Evolutionary conservation across 495 filamentous ascomycete genomes (phyloP).

Genomic region (Stereocaulon alpinum): DNA sequence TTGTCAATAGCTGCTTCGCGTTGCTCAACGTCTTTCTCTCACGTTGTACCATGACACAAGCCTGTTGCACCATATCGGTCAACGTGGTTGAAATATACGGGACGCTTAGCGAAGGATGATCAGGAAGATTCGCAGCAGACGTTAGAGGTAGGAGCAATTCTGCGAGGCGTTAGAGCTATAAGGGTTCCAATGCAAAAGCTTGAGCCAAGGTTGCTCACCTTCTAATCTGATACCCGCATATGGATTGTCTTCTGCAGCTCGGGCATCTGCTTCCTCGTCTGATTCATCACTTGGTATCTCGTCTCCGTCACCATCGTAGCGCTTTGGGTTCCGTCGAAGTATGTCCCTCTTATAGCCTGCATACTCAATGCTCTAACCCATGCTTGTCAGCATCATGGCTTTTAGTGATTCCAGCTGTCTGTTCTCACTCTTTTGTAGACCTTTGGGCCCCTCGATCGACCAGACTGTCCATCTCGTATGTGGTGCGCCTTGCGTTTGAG

Average conservation of each 20-base stretch:
- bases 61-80: constrained; percentile 63
- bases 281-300: constrained; percentile 70
- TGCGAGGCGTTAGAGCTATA: constrained; percentile 26
- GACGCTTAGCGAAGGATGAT: constrained; percentile 72
- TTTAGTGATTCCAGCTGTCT: not conserved
- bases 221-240: constrained; percentile 75
- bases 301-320: constrained; percentile 78
- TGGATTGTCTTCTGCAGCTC: constrained; percentile 68
- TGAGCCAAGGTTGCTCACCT: constrained; percentile 41
- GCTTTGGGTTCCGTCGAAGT: constrained; percentile 60
- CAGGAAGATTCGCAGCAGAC: constrained; percentile 71
- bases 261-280: constrained; percentile 63
- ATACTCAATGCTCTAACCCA: constrained; percentile 63
- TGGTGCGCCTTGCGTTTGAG: constrained; percentile 72
- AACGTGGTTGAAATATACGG: constrained; percentile 75
- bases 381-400: constrained; percentile 3
- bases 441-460: constrained; percentile 55
- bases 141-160: constrained; percentile 82
- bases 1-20: constrained; percentile 65
- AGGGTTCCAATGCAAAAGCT: not conserved
- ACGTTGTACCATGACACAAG: constrained; percentile 59
- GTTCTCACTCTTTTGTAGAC: constrained; percentile 71
- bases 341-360: constrained; percentile 77
- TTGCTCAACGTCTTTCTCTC: constrained; percentile 67
- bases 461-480: constrained; percentile 65